These are phyloP conservation scores for Trametes gibbosa DNA, from an alignment of 768 basidiomycete genomes.

Conservation along the genomic window DNA sequence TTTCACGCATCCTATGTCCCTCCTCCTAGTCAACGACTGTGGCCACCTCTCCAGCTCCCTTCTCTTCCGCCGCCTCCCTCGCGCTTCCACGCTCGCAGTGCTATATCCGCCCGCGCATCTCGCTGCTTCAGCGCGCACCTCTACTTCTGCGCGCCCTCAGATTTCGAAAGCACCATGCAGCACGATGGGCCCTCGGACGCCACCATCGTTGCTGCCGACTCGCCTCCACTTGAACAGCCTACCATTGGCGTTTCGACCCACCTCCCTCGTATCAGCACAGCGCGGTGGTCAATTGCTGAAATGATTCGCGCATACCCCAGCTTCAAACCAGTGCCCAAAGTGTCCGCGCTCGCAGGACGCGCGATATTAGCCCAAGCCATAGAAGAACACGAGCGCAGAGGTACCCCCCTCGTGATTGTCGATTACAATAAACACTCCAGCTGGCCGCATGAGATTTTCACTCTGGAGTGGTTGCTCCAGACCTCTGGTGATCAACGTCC, in stretches of 20 bases:
- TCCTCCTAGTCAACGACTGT: too few species aligned
- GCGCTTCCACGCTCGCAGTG: too few species aligned
- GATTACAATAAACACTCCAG: slow-evolving; percentile 50
- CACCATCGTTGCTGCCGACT: background rate
- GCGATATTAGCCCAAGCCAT: slow-evolving; percentile 36
- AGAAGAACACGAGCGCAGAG: slow-evolving; percentile 44
- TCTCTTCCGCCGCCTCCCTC: too few species aligned
- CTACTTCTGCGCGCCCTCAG: too few species aligned
- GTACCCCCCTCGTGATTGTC: slow-evolving; percentile 62
- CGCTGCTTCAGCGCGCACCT: too few species aligned
- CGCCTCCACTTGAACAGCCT: background rate
- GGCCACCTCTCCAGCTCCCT: too few species aligned
- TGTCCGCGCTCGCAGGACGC: slow-evolving; percentile 31
- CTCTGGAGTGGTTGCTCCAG: slow-evolving; percentile 48
- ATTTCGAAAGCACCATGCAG: background rate
- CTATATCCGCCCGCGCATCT: too few species aligned
- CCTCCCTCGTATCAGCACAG: slow-evolving; percentile 31
- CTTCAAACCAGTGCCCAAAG: slow-evolving; percentile 43
- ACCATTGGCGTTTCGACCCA: background rate
- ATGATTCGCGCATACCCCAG: slow-evolving; percentile 38
- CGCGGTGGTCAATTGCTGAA: slow-evolving; percentile 48
- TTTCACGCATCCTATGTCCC: too few species aligned
- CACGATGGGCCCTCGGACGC: background rate
- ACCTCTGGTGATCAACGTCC: slow-evolving; percentile 27
- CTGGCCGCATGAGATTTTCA: slow-evolving; percentile 60